A percentile compares a stretch with the other conserved stretches of the same genome.
Evolutionary conservation across 768 basidiomycete genomes (phyloP).

Genomic region (Ramaria rubella): DNA sequence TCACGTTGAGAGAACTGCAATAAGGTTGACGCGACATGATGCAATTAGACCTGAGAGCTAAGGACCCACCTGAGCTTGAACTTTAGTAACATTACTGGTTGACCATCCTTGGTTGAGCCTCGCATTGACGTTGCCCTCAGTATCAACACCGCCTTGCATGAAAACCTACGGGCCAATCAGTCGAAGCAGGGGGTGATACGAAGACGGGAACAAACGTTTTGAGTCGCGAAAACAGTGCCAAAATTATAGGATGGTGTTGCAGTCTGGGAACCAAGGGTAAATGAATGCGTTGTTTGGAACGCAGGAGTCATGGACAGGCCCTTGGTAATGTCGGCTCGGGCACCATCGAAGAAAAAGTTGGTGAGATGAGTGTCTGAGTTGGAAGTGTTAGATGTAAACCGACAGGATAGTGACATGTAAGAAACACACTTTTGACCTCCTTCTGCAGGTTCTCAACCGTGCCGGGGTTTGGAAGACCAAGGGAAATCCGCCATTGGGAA

Average conservation of each 20-base stretch:
- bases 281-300: conserved; percentile 97
- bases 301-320: conserved; percentile 87
- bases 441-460: conserved; percentile 88
- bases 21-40: conserved; percentile 13
- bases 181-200: no score
- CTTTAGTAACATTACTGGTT: conserved; percentile 67
- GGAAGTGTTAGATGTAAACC: conserved; percentile 9
- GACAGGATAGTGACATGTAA: not conserved
- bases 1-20: conserved; percentile 63
- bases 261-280: conserved; percentile 84
- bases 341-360: conserved; percentile 97
- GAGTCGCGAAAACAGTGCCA: conserved; percentile 85
- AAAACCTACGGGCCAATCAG: conserved; percentile 53
- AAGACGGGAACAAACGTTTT: conserved; percentile 47
- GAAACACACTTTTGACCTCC: conserved; percentile 75
- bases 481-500: conserved; percentile 71
- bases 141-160: conserved; percentile 89
- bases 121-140: conserved; percentile 84
- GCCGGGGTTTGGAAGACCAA: conserved; percentile 87
- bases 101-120: conserved; percentile 90
- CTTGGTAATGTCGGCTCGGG: conserved; percentile 92
- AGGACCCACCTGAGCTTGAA: conserved; percentile 75
- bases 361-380: conserved; percentile 76
- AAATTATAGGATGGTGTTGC: conserved; percentile 87
- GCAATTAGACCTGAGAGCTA: not conserved